Conservation (phyloP, 169 alveolate genomes). For the Plasmodium reichenowi region DNA sequence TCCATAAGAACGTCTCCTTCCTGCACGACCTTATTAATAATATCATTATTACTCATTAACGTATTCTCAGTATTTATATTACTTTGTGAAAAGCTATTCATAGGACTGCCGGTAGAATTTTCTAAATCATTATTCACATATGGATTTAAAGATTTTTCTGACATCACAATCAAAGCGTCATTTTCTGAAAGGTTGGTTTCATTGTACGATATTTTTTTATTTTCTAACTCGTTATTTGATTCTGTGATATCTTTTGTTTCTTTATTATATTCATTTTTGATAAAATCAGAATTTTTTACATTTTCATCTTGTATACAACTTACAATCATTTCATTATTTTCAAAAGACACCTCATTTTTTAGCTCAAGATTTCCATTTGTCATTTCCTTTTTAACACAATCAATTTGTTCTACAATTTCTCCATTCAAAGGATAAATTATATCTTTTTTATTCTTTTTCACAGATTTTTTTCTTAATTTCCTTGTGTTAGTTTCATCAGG, state of each 20-base stretch:
- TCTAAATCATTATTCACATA: slow-evolving; percentile 3
- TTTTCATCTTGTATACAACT: neutral
- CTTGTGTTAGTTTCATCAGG: too few relatives aligned
- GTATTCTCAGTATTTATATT: slow-evolving; percentile 7
- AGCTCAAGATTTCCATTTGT: too few relatives aligned
- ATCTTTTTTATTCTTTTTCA: too few relatives aligned
- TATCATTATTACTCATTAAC: neutral
- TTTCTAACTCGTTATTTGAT: too few relatives aligned
- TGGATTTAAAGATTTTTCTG: slow-evolving; percentile 9
- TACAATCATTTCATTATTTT: neutral
- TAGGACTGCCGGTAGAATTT: slow-evolving; percentile 6
- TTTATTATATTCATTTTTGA: slow-evolving; percentile 1
- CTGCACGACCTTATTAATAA: neutral
- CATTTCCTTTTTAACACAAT: too few relatives aligned
- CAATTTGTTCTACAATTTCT: too few relatives aligned
- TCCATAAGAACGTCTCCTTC: neutral
- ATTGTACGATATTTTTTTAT: slow-evolving; percentile 11
- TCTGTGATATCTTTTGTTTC: neutral
- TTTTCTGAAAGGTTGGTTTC: slow-evolving; percentile 20
- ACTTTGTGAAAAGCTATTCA: neutral
- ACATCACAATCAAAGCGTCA: slow-evolving; percentile 8
- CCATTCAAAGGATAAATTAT: too few relatives aligned
- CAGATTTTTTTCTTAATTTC: too few relatives aligned
- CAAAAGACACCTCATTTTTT: too few relatives aligned
- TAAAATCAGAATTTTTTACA: neutral